These are phyloP conservation scores for Plasmopara halstedii DNA, from an alignment of 352 stramenopile genomes.

Conservation along the genomic window DNA sequence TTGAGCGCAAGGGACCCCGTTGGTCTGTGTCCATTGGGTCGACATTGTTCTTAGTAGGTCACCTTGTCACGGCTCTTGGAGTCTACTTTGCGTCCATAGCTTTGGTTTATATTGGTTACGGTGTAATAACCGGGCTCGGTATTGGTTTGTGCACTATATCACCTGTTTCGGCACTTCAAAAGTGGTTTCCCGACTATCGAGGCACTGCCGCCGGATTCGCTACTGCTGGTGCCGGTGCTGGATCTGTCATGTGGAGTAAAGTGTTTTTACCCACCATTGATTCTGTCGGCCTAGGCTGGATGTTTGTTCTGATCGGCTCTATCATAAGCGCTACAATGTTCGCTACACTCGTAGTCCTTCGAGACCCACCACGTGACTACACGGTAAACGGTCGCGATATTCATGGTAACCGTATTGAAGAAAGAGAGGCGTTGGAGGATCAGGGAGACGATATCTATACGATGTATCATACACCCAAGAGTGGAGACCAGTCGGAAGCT, in stretches of 20 bases:
- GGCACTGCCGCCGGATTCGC: slow-evolving; percentile 62
- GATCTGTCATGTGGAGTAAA: slow-evolving; percentile 60
- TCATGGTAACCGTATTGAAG: slow-evolving; percentile 37
- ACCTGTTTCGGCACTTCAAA: slow-evolving; percentile 61
- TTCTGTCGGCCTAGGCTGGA: slow-evolving; percentile 30
- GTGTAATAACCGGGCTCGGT: slow-evolving; percentile 52
- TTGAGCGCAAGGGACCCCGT: slow-evolving; percentile 55
- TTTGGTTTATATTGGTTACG: slow-evolving; percentile 60
- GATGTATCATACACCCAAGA: neutral
- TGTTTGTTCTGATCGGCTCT: slow-evolving; percentile 45
- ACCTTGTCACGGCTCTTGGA: slow-evolving; percentile 41
- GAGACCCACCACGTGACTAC: slow-evolving; percentile 41
- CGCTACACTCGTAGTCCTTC: slow-evolving; percentile 34
- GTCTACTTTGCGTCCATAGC: slow-evolving; percentile 39
- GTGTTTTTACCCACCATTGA: slow-evolving; percentile 53
- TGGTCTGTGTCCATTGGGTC: slow-evolving; percentile 39
- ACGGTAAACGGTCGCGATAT: slow-evolving; percentile 47
- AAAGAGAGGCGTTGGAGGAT: slow-evolving; percentile 17
- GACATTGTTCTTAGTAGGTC: slow-evolving; percentile 42
- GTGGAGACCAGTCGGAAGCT: neutral
- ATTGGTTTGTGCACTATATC: slow-evolving; percentile 72
- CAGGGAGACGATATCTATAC: slow-evolving; percentile 20
- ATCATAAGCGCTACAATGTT: slow-evolving; percentile 34
- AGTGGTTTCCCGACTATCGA: slow-evolving; percentile 75
- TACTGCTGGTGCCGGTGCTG: slow-evolving; percentile 51